Conservation (phyloP, 2,329 filamentous ascomycete species). For the Verticillium nonalfalfae region DNA sequence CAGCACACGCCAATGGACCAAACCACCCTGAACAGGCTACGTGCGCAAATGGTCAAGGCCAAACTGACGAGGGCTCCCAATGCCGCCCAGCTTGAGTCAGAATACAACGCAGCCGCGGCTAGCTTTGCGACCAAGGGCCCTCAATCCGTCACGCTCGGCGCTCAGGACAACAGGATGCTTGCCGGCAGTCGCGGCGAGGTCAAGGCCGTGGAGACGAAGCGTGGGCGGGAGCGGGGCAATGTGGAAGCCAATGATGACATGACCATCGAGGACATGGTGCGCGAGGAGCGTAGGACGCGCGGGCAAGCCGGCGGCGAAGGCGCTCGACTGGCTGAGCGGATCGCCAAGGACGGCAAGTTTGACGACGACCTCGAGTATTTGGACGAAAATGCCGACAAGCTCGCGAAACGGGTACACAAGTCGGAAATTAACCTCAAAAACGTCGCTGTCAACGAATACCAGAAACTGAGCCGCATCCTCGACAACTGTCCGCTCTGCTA, state of each 20-base stretch:
- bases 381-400: conserved; percentile 89
- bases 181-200: conserved; percentile 70
- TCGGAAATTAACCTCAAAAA: conserved; percentile 85
- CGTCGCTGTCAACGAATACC: conserved; percentile 79
- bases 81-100: conserved; percentile 68
- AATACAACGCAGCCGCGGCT: conserved; percentile 73
- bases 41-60: conserved; percentile 93
- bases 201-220: conserved; percentile 69
- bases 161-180: conserved; percentile 85
- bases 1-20: conserved; percentile 59
- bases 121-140: conserved; percentile 50
- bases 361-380: conserved; percentile 93
- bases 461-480: conserved; percentile 80
- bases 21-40: conserved; percentile 79
- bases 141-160: conserved; percentile 72
- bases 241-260: conserved; percentile 94
- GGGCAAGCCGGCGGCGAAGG: conserved; percentile 75
- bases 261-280: conserved; percentile 93
- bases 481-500: conserved; percentile 88
- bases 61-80: conserved; percentile 76
- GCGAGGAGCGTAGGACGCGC: conserved; percentile 82
- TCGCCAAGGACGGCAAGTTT: conserved; percentile 88
- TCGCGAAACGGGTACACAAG: conserved; percentile 82
- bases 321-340: conserved; percentile 78
- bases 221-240: conserved; percentile 75